Base-by-base conservation (phyloP, 495 filamentous ascomycete genomes). In the Parmelia sp. region DNA sequence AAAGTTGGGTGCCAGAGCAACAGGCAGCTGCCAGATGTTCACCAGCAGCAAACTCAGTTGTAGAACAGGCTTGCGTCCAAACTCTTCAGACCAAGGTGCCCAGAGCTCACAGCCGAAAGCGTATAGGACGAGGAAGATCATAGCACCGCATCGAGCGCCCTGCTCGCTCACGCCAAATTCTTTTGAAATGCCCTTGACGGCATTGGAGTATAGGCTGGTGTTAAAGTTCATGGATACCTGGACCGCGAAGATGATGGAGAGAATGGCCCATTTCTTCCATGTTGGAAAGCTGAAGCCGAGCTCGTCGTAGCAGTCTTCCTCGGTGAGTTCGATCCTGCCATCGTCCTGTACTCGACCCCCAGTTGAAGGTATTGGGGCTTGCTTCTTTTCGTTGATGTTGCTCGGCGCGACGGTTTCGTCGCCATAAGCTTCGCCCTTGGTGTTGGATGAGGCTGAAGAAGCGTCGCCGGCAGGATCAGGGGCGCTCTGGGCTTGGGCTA, bases 31-130 rank as follows among this genome's bases (percentile, higher is more conserved):
- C 71, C 74, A 87, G 51, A 84, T 68, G 55, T 87, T 87, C 68
- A 87, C 83, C 2, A 87, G 71, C 51, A 84, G 77, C 37, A 87
- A 68, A 62, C 78, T 82, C 0, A 73, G 49, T 69, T 87, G 84
- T 23, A 85, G 72, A 45, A 86, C 79, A 0, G 78, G 79, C 70
- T 79, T 81, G 17, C 84, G 80, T 17, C 84, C 84, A 56, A 83
- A 71, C 58, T 87, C 84, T 62, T 88, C 85, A 65, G 80, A 83
- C 84, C 84, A 88, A 0, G 85, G 84, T 1, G 85, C 84, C 85
- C 85, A 87, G 0, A 88, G 75, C 66, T 88, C 85, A 73, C 85
- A 86, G 31, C 84, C 85, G 66, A 88, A 86, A 10, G 83, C 84
- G 67, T 87, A 88, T 0, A 82, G 67, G 49, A 87, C 77, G 23